Conservation (phyloP, 192 early-diverging fungal species). For the Coemansia sp. region DNA sequence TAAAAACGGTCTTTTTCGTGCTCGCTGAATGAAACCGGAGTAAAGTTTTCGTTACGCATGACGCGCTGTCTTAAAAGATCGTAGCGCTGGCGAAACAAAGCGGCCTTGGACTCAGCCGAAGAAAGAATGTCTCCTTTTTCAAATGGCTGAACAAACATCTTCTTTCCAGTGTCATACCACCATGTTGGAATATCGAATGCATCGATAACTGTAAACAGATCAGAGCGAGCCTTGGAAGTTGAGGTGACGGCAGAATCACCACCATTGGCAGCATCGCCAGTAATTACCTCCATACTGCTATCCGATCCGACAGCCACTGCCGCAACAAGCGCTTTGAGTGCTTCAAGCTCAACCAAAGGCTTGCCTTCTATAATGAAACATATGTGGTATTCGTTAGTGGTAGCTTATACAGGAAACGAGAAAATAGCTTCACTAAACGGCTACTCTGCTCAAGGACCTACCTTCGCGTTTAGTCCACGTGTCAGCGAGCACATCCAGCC, state of each 20-base stretch:
- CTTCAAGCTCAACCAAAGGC: slow-evolving; percentile 43
- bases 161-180: slow-evolving; percentile 63
- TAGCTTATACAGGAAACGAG: too few relatives aligned
- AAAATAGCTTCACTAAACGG: background rate
- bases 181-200: slow-evolving; percentile 73
- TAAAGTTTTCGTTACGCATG: slow-evolving; percentile 77
- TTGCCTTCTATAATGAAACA: slow-evolving; percentile 12
- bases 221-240: slow-evolving; percentile 11
- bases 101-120: slow-evolving; percentile 59
- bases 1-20: slow-evolving; percentile 39
- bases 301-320: slow-evolving; percentile 29
- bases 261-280: background rate
- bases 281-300: slow-evolving; percentile 1
- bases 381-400: background rate
- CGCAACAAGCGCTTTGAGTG: slow-evolving; percentile 33
- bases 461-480: slow-evolving; percentile 73
- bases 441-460: slow-evolving; percentile 17
- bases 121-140: slow-evolving; percentile 55
- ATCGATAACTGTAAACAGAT: slow-evolving; percentile 56
- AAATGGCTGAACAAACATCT: slow-evolving; percentile 57
- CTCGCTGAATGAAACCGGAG: slow-evolving; percentile 59
- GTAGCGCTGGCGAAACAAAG: slow-evolving; percentile 73
- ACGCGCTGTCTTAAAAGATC: slow-evolving; percentile 77
- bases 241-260: background rate
- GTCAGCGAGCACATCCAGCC: slow-evolving; percentile 67